These are phyloP conservation scores for Sporothrix inflata DNA, from an alignment of 2,329 filamentous ascomycete genomes.

Conservation along the genomic window DNA sequence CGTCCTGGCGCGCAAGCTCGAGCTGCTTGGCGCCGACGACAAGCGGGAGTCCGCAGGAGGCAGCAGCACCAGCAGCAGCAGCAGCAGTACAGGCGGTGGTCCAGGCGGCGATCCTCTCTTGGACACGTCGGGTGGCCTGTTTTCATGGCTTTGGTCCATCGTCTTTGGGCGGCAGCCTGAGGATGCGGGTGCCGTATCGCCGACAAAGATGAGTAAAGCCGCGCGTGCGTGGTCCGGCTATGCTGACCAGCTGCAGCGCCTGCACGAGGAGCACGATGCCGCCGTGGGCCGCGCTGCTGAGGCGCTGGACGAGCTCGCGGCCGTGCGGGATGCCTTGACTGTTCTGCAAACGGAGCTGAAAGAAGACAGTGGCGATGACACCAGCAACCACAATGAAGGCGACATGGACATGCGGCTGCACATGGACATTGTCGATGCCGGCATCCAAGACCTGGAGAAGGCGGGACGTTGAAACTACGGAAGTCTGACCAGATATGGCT, in stretches of 20 bases:
- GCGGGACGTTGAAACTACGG: background rate
- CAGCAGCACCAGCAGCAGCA: background rate
- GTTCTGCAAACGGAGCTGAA: constrained; percentile 16
- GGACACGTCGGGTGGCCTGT: background rate
- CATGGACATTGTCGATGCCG: constrained; percentile 30
- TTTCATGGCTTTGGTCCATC: constrained; percentile 12
- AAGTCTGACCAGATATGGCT: background rate
- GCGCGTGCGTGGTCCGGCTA: constrained; percentile 25
- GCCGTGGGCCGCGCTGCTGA: background rate
- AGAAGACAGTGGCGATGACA: background rate
- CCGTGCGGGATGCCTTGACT: constrained; percentile 20
- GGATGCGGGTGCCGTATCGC: background rate
- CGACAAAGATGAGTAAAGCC: background rate
- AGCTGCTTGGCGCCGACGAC: constrained; percentile 39
- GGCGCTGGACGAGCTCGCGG: constrained; percentile 28
- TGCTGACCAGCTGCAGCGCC: constrained; percentile 20
- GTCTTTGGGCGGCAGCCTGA: constrained; percentile 14
- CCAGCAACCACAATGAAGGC: background rate
- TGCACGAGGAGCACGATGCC: constrained; percentile 24
- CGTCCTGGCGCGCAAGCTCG: constrained; percentile 63
- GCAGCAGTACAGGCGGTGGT: background rate
- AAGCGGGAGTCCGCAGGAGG: background rate
- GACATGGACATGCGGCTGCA: constrained; percentile 28
- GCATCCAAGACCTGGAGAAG: constrained; percentile 26
- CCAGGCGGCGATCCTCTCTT: background rate